Evolutionary conservation across 257 asterid genomes (phyloP).

Genomic region (Nicotiana attenuata): DNA sequence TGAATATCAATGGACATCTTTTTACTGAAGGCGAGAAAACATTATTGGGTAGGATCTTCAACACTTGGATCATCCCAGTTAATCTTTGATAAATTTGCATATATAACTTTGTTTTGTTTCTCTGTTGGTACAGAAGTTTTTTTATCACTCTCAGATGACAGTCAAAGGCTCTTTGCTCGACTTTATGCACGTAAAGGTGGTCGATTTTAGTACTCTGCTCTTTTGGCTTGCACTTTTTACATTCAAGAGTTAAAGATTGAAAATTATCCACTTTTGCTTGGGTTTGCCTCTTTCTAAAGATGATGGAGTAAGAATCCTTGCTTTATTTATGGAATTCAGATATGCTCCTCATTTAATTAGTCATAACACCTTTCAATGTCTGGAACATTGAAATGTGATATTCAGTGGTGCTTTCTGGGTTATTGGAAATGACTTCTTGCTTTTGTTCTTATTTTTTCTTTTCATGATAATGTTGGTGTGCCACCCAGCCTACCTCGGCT

Average conservation of each 20-base stretch:
- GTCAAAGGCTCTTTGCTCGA: constrained; percentile 81
- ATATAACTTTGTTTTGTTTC: neutral
- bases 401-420: neutral
- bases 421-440: neutral
- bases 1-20: constrained; percentile 56
- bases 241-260: neutral
- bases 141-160: constrained; percentile 66
- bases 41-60: constrained; percentile 49
- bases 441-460: neutral
- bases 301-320: neutral
- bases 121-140: constrained; percentile 53
- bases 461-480: neutral
- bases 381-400: neutral
- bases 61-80: constrained; percentile 1
- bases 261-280: neutral
- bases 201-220: neutral
- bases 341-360: neutral
- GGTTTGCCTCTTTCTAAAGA: neutral
- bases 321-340: neutral
- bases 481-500: neutral
- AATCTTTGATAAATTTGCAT: neutral
- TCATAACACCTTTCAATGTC: neutral
- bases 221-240: constrained; percentile 4
- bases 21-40: constrained; percentile 59
- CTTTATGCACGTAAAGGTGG: constrained; percentile 87